Base-by-base conservation (phyloP, 768 basidiomycete genomes). In the Pleurotus giganteus region DNA sequence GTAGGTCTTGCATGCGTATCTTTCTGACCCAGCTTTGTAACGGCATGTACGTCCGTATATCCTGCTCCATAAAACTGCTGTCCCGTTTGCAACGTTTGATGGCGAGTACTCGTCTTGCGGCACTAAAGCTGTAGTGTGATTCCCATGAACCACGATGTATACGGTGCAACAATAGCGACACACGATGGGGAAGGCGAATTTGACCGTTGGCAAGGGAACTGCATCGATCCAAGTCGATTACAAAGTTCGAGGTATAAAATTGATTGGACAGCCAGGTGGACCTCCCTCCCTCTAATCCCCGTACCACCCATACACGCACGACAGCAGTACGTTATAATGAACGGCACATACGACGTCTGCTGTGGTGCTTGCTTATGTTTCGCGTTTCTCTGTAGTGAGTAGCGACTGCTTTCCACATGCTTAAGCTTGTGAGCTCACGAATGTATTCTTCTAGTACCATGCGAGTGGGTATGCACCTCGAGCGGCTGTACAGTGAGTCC, bases 1-100 rank as follows among this genome's bases (percentile, higher is more conserved):
- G 6, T 34, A 19, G 27, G 47, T 49, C 31, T 32, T 39, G n/a
- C 23, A 32, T 28, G n/a, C 13, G 44, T 45, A 41, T 15, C 27
- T 47, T 47, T 47, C 46, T 47, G 46, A 47, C 31, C 46, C 29
- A 15, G 28, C 8, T 47, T 47, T 28, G 46, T 32, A 29, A 47
- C 15, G 27, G 17, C 26, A 41, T 41, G 39, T 41, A 41, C 39
- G 39, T 41, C 39, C 39, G n/a, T 41, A 17, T n/a, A 17, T 41
- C 39, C 39, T 15, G 12, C 8, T 41, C n/a, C 2, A 11, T 41
- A 19, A 11, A 41, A 7, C 2, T 41, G n/a, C n/a, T n/a, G n/a
- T n/a, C n/a, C n/a, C n/a, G n/a, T n/a, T n/a, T n/a, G n/a, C 39
- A 41, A 17, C 7, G 19, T 7, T 15, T 15, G n/a, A 17, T 41